Conservation (phyloP, 495 filamentous ascomycete genomes). For the Hypoxylon fragiforme region DNA sequence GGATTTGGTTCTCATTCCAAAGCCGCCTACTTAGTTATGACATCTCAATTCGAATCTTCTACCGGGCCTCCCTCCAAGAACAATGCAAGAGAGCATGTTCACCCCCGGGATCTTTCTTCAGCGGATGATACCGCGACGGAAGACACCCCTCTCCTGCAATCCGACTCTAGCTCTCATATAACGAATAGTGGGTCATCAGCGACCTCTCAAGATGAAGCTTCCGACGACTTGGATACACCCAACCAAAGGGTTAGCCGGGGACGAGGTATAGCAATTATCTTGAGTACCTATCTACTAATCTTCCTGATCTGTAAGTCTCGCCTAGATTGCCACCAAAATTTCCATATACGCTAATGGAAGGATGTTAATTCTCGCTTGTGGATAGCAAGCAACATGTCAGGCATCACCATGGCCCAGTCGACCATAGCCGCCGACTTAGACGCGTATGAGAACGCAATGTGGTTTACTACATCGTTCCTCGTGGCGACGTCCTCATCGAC, state of each 20-base stretch:
- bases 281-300: slow-evolving; percentile 50
- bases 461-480: slow-evolving; percentile 75
- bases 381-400: slow-evolving; percentile 70
- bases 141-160: slow-evolving; percentile 43
- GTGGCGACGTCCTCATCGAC: slow-evolving; percentile 70
- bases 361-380: slow-evolving; percentile 2
- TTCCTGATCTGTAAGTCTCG: slow-evolving; percentile 45
- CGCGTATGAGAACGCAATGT: slow-evolving; percentile 69
- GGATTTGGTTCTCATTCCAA: background rate
- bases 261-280: slow-evolving; percentile 38
- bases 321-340: background rate
- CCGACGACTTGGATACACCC: slow-evolving; percentile 28
- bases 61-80: slow-evolving; percentile 1
- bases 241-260: slow-evolving; percentile 34
- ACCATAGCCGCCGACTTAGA: slow-evolving; percentile 71
- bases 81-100: background rate
- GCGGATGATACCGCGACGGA: slow-evolving; percentile 36
- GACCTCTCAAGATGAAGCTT: slow-evolving; percentile 11
- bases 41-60: slow-evolving; percentile 5
- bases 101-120: slow-evolving; percentile 3
- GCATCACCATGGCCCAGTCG: slow-evolving; percentile 74
- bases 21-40: slow-evolving; percentile 15
- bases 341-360: background rate
- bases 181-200: slow-evolving; percentile 12
- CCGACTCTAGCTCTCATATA: slow-evolving; percentile 27